Percentiles rank a stretch among this genome's conserved stretches.
Evolutionary conservation across 441 rosid genomes (phyloP).

Genomic region (Syzygium syzygioides): DNA sequence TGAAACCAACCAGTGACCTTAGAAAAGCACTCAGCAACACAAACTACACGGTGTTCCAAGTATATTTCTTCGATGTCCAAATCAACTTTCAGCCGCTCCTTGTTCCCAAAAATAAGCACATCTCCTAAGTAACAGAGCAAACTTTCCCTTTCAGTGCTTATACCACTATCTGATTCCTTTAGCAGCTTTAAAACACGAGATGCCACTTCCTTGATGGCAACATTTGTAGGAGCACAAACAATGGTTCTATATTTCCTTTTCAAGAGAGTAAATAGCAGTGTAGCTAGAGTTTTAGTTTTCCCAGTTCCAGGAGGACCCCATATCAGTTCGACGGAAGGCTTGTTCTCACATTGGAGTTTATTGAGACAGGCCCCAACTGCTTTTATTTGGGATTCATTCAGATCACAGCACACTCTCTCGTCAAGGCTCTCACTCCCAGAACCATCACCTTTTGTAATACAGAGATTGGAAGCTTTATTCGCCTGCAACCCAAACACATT

Average conservation of each 20-base stretch:
- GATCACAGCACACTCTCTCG: background rate
- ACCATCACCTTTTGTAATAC: background rate
- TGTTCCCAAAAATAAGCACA: slow-evolving; percentile 32
- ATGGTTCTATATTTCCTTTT: slow-evolving; percentile 34
- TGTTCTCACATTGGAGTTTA: background rate
- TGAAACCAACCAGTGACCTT: slow-evolving; percentile 18
- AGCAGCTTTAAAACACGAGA: slow-evolving; percentile 31
- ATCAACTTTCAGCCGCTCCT: slow-evolving; percentile 18
- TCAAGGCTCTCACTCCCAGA: background rate
- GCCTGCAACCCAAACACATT: background rate
- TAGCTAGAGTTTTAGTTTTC: background rate
- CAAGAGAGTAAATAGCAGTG: background rate
- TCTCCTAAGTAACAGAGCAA: slow-evolving; percentile 10
- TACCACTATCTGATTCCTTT: background rate
- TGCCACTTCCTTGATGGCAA: slow-evolving; percentile 46
- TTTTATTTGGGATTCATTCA: slow-evolving; percentile 3
- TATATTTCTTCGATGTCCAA: slow-evolving; percentile 24
- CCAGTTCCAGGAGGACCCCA: background rate
- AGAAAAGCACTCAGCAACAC: slow-evolving; percentile 22
- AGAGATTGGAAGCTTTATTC: background rate
- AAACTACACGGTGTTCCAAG: slow-evolving; percentile 18
- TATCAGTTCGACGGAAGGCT: background rate
- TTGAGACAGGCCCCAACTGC: background rate
- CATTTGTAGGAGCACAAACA: slow-evolving; percentile 55
- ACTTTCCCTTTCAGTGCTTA: background rate